Percentiles rank a stretch among this genome's conserved stretches.
These are phyloP conservation scores for Cicer judaicum DNA, from an alignment of 306 rosid genomes.

Conservation along the genomic window DNA sequence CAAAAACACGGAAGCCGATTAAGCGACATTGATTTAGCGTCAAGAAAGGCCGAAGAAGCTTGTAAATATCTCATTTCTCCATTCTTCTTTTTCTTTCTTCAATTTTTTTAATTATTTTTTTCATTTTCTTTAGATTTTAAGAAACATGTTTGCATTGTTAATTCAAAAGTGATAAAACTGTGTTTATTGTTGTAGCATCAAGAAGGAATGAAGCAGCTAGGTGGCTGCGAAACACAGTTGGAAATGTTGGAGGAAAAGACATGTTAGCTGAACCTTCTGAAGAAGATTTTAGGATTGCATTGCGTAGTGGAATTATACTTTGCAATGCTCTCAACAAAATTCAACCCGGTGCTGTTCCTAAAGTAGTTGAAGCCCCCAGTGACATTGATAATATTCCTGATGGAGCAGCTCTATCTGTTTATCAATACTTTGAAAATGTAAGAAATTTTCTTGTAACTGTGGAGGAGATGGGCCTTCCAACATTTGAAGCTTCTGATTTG, in stretches of 20 bases:
- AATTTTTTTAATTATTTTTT: not conserved
- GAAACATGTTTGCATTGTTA: not conserved
- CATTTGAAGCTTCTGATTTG: slow-evolving; percentile 87
- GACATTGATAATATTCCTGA: slow-evolving; percentile 44
- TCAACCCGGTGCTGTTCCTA: slow-evolving; percentile 79
- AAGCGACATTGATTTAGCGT: slow-evolving; percentile 55
- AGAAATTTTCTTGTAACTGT: slow-evolving; percentile 53
- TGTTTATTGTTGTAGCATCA: slow-evolving; percentile 56
- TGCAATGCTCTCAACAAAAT: slow-evolving; percentile 85
- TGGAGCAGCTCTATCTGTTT: slow-evolving; percentile 52
- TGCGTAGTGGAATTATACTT: slow-evolving; percentile 89
- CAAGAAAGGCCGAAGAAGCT: slow-evolving; percentile 77
- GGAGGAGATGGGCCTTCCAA: slow-evolving; percentile 68
- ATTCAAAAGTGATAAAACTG: not conserved
- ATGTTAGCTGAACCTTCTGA: slow-evolving; percentile 86
- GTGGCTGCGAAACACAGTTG: slow-evolving; percentile 76
- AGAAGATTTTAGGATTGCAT: slow-evolving; percentile 78
- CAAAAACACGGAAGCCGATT: slow-evolving; percentile 59
- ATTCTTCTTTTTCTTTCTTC: too few species aligned
- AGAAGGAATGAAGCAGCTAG: slow-evolving; percentile 87
- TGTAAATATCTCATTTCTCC: slow-evolving; percentile 47
- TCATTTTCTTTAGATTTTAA: not conserved
- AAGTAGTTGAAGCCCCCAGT: slow-evolving; percentile 57
- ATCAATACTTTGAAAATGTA: slow-evolving; percentile 57
- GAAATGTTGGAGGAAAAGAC: slow-evolving; percentile 78